Evolutionary conservation across 108 stramenopile genomes (phyloP).

Genomic region (Skeletonema potamos): DNA sequence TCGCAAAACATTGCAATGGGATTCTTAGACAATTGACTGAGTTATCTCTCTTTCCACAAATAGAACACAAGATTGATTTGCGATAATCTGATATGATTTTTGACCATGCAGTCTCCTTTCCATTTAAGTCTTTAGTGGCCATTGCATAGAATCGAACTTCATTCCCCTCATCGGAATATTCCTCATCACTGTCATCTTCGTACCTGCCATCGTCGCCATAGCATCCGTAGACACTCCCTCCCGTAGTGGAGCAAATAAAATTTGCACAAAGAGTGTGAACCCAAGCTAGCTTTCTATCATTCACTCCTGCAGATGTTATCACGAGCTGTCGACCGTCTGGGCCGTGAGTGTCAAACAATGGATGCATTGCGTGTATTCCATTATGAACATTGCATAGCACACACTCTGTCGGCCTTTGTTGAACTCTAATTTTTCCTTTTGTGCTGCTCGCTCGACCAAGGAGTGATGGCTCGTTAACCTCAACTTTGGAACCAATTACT

Average conservation of each 20-base stretch:
- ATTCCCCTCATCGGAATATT: slow-evolving; percentile 1
- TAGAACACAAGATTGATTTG: neutral
- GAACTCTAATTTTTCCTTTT: slow-evolving; percentile 1
- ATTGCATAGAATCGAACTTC: neutral
- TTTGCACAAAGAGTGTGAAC: slow-evolving; percentile 57
- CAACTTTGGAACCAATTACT: slow-evolving; percentile 8
- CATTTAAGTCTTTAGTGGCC: neutral
- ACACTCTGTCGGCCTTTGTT: slow-evolving; percentile 37
- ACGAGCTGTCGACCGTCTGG: slow-evolving; percentile 45
- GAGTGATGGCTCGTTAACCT: neutral
- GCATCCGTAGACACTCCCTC: slow-evolving; percentile 37
- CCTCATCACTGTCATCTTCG: slow-evolving; percentile 14
- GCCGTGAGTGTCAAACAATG: slow-evolving; percentile 46
- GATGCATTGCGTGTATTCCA: slow-evolving; percentile 58
- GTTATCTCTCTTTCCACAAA: slow-evolving; percentile 19
- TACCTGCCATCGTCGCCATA: slow-evolving; percentile 19
- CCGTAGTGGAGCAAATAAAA: slow-evolving; percentile 18
- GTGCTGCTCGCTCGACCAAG: neutral
- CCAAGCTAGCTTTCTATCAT: slow-evolving; percentile 47
- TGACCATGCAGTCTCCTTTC: neutral
- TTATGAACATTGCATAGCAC: slow-evolving; percentile 37
- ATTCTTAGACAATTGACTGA: slow-evolving; percentile 6
- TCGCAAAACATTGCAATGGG: slow-evolving; percentile 39
- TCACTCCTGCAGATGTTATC: slow-evolving; percentile 10
- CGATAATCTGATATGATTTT: neutral